Base-by-base conservation (phyloP, 176 grass and related monocot species). In the Secale cereale region DNA sequence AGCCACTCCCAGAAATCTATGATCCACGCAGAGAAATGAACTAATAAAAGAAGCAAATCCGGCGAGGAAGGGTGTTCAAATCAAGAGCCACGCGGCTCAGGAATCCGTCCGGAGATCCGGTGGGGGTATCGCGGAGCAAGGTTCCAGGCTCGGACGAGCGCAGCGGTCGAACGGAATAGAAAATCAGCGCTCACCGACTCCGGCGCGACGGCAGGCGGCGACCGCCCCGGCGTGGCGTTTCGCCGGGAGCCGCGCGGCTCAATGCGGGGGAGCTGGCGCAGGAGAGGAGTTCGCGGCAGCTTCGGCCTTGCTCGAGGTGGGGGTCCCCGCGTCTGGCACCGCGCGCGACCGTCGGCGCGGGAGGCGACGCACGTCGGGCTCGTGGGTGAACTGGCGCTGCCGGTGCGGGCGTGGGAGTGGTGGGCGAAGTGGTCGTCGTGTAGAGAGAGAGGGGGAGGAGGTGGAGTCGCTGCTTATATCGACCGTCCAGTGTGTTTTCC, bases 381-480 rank as follows among this genome's bases (percentile, higher is more conserved):
- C 57, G 33, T 54, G 82, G 60, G 57, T 82, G 31, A 33, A 74
- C 63, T 36, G 76, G 59, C 56, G 28, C 19, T 67, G 80, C 59
- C 20, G 27, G 74, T 25, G 76, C 33, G 37, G 27, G 70, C 70
- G 54, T 57, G 54, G 33, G 30, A 32, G 65, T 36, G 35, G 79
- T 65, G 82, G 60, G 46, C 67, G 76, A 50, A 25, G 61, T 52
- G 73, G 71, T 6, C 57, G 16, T 22, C 54, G 10, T 39, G 57
- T 56, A 56, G 52, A 48, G 25, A 4, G 30, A 28, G 70, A 35
- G 23, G 35, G 10, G 48, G 60, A 57, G 46, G 41, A 50, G 71
- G 71, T 4, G 25, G 27, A 26, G 71, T 70, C 56, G 87, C 81
- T 25, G 78, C 83, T 90, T 89, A 89, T 86, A 86, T 77, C 78